phyloP scores from a whole-genome alignment of 345 rosid species.

The Eucalyptus erythrocorys region DNA sequence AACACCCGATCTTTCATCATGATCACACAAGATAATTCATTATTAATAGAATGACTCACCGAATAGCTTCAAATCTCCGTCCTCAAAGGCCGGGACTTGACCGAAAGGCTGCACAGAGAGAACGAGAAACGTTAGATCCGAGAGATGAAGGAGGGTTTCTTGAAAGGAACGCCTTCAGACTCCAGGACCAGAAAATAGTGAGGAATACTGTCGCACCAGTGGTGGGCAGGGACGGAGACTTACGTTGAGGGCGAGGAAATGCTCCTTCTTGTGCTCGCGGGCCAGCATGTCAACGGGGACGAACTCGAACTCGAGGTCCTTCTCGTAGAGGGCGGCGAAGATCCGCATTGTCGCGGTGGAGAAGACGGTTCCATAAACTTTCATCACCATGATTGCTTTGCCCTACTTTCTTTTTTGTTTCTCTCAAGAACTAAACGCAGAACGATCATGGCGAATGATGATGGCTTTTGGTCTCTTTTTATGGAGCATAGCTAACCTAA shows the following conservation, averaged over 20 bases:
- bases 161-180: constrained; percentile 9
- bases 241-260: constrained; percentile 1
- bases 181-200: not conserved
- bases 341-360: constrained; percentile 13
- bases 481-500: not conserved
- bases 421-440: not conserved
- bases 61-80: constrained; percentile 56
- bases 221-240: not conserved
- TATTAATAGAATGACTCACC: constrained; percentile 12
- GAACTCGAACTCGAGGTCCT: constrained; percentile 17
- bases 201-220: not conserved
- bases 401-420: not conserved
- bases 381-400: not conserved
- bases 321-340: constrained; percentile 10
- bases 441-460: not conserved
- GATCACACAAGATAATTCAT: not conserved
- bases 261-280: constrained; percentile 16
- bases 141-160: not conserved
- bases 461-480: not conserved
- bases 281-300: constrained; percentile 2
- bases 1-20: not conserved
- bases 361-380: constrained; percentile 1
- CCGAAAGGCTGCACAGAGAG: constrained; percentile 64
- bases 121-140: constrained; percentile 32
- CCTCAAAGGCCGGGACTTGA: constrained; percentile 57